A percentile compares a stretch with the other conserved stretches of the same genome.
Evolutionary conservation across 495 filamentous ascomycete species (phyloP).

Genomic region (Tuber brumale): DNA sequence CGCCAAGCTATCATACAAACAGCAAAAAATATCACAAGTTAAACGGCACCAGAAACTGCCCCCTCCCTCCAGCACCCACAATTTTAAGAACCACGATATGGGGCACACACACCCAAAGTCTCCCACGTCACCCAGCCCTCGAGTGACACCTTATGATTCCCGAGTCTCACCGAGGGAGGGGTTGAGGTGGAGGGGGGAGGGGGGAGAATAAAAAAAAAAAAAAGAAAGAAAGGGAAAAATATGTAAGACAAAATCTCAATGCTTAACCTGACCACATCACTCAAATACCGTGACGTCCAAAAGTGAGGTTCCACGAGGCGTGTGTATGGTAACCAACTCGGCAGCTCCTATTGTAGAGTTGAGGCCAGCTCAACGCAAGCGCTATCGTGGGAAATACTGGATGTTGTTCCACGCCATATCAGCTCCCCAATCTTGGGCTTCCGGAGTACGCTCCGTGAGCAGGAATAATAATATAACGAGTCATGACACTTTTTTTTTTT

Average conservation of each 20-base stretch:
- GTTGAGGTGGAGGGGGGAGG: too few species aligned
- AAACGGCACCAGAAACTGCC: background rate
- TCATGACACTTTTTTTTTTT: background rate
- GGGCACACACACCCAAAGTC: background rate
- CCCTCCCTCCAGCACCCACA: background rate
- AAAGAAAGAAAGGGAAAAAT: background rate
- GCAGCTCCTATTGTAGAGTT: background rate
- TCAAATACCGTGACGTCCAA: background rate
- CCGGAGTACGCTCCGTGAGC: background rate
- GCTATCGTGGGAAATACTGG: background rate
- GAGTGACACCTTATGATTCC: background rate
- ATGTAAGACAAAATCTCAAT: background rate
- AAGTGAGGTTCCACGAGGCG: background rate
- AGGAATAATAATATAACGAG: background rate
- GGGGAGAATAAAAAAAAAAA: too few species aligned
- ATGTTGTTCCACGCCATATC: background rate
- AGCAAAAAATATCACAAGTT: too few species aligned
- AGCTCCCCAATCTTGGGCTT: background rate
- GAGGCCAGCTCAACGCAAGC: background rate
- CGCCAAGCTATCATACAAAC: too few species aligned
- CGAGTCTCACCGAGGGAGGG: background rate
- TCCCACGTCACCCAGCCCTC: background rate
- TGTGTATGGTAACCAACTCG: background rate
- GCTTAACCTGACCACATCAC: slow-evolving; percentile 1
- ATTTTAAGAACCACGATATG: background rate